Evolutionary conservation across 2,329 filamentous ascomycete genomes (phyloP), one percentile per base, ranked within the genome.

Genomic region (Leptodontidium sp.): DNA sequence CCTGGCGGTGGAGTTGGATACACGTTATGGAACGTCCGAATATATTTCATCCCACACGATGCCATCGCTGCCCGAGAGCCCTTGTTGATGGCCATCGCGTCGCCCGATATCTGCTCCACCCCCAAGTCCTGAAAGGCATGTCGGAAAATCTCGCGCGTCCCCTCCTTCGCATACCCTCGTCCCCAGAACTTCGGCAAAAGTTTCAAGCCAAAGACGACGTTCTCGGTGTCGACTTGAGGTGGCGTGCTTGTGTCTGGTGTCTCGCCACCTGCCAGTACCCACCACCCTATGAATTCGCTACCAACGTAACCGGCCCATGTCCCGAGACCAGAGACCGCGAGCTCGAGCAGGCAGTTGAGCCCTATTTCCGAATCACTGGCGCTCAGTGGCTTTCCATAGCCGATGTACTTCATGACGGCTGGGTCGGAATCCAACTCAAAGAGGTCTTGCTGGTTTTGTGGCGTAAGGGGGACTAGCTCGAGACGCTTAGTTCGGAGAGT

Each of bases 121-220:
- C 58, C 58, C 58, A 61, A 35, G 17, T 47, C 15, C 40, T 49
- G 21, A 32, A 61, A 61, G 15, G 58, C 40, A 49, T 61, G 58
- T 61, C 58, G 58, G 58, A 61, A 61, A n/a, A 61, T 29, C 58
- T 61, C 58, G 43, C 58, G 43, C 43, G 58, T 47, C 15, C 40
- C 58, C 24, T 61, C 58, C 58, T 61, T 61, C 58, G 58, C 58
- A 32, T 29, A 47, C 24, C 58, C 58, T 47, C 40, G 58, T 21
- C 58, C 58, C 58, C 58, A 61, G 43, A 61, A 61, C 38, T 61
- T 61, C 40, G 58, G 58, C 58, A 49, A n/a, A 21, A 61, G 40
- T n/a, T 32, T 61, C 24, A 61, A 26, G 58, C 58, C 58, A 61
- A 61, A 61, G 26, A 61, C 21, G 58, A 61, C 58, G 26, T 49